These are phyloP conservation scores for Saccharomyces kudriavzevii DNA, from an alignment of 805 yeast genomes.

Conservation along the genomic window DNA sequence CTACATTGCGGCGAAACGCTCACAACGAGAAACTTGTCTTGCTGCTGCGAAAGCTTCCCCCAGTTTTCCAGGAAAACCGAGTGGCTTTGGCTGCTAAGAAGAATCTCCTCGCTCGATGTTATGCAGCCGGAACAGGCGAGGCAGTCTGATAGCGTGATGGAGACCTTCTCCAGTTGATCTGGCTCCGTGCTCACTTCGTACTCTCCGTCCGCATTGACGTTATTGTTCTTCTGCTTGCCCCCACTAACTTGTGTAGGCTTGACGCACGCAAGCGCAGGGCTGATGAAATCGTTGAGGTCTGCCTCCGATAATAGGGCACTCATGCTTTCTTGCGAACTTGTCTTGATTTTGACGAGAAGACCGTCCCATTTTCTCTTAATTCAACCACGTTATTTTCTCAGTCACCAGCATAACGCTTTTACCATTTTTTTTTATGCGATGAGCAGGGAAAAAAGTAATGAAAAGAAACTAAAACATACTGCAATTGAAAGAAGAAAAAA, in stretches of 20 bases:
- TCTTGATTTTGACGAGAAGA: background rate
- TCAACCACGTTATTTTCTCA: background rate
- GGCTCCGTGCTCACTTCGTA: constrained; percentile 60
- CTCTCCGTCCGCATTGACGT: constrained; percentile 32
- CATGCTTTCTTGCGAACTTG: constrained; percentile 37
- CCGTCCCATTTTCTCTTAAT: background rate
- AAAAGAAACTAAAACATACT: background rate
- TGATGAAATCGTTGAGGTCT: constrained; percentile 87
- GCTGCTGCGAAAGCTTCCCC: constrained; percentile 20
- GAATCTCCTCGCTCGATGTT: constrained; percentile 92
- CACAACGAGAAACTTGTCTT: constrained; percentile 48
- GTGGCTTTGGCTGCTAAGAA: constrained; percentile 86
- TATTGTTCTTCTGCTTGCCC: constrained; percentile 14
- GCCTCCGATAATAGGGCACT: constrained; percentile 82
- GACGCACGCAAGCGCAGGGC: constrained; percentile 91
- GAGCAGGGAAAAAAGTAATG: background rate
- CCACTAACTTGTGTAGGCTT: constrained; percentile 53
- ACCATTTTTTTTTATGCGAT: background rate
- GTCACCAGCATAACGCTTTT: background rate
- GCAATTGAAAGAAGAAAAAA: too few relatives aligned
- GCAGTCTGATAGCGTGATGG: constrained; percentile 85
- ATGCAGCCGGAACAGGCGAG: constrained; percentile 96
- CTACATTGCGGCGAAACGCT: constrained; percentile 83
- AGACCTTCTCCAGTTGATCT: constrained; percentile 62
- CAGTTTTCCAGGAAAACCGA: constrained; percentile 62